These are phyloP conservation scores for Geotrichum cucujoidarum DNA, from an alignment of 1,139 yeast species.

Conservation along the genomic window DNA sequence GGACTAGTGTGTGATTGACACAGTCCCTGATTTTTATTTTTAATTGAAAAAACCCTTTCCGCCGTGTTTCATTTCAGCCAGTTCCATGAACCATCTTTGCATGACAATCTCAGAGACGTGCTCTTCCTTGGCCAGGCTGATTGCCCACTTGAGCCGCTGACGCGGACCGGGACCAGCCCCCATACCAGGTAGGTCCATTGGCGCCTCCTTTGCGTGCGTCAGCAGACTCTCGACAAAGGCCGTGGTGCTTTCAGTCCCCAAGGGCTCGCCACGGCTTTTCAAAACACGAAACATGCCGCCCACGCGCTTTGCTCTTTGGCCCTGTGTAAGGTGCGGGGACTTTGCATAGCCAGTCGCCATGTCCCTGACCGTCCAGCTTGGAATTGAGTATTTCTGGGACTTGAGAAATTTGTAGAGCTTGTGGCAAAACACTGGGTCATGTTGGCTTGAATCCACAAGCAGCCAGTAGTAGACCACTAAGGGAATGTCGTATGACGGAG, in stretches of 20 bases:
- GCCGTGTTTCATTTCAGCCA: constrained; percentile 12
- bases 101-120: constrained; percentile 20
- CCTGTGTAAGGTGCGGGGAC: constrained; percentile 20
- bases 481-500: background rate
- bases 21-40: background rate
- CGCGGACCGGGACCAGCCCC: constrained; percentile 22
- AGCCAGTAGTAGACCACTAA: constrained; percentile 11
- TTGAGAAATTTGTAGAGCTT: constrained; percentile 20
- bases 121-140: constrained; percentile 24
- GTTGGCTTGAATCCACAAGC: constrained; percentile 7
- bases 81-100: constrained; percentile 20
- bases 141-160: constrained; percentile 25
- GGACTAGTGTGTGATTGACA: too few relatives aligned
- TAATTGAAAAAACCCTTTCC: background rate
- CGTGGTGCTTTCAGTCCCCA: constrained; percentile 18
- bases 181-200: background rate
- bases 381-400: constrained; percentile 18
- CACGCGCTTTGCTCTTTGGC: constrained; percentile 23
- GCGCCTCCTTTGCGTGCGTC: background rate
- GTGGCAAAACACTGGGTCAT: constrained; percentile 5
- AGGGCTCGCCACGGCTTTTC: constrained; percentile 17
- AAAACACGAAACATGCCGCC: constrained; percentile 20
- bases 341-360: constrained; percentile 25
- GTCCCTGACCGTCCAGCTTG: constrained; percentile 20
- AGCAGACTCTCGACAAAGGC: constrained; percentile 16